Percentiles rank a stretch among this genome's conserved stretches.
Evolutionary conservation across 805 yeast genomes (phyloP).

Genomic region (Monosporozyma aquatica): DNA sequence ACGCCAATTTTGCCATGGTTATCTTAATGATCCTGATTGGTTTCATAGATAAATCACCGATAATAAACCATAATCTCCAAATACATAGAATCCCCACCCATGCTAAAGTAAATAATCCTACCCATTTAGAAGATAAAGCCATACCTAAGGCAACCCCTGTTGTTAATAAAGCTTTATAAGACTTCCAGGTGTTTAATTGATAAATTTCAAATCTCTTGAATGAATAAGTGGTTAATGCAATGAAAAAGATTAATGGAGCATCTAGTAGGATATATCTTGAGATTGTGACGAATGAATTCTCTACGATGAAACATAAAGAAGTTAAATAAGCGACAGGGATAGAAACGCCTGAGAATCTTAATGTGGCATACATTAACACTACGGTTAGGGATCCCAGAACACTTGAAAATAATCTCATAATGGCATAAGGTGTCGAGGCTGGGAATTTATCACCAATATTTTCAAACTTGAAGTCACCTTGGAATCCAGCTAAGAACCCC

Average conservation of each 20-base stretch:
- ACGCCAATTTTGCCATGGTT: constrained; percentile 40
- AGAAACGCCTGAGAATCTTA: constrained; percentile 64
- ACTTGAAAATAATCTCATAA: constrained; percentile 67
- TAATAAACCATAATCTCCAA: constrained; percentile 56
- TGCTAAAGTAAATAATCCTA: constrained; percentile 69
- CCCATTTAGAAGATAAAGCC: constrained; percentile 74
- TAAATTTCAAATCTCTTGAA: constrained; percentile 58
- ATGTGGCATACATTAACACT: constrained; percentile 53
- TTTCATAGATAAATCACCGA: constrained; percentile 59
- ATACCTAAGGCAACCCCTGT: constrained; percentile 65
- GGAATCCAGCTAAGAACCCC: constrained; percentile 58
- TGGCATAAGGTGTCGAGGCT: constrained; percentile 45
- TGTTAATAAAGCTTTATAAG: constrained; percentile 54
- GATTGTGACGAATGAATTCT: constrained; percentile 60
- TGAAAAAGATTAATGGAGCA: constrained; percentile 67
- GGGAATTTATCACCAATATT: constrained; percentile 61
- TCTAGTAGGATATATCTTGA: constrained; percentile 69
- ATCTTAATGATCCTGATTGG: constrained; percentile 38
- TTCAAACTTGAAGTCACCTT: constrained; percentile 59
- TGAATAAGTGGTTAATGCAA: constrained; percentile 60
- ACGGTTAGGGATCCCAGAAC: constrained; percentile 60
- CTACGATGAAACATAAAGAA: constrained; percentile 47
- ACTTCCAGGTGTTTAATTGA: constrained; percentile 47
- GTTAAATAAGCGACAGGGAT: constrained; percentile 53
- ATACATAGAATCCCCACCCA: constrained; percentile 63